Conservation (phyloP, 2,329 filamentous ascomycete species). For the Dendrostoma leiphaemia region DNA sequence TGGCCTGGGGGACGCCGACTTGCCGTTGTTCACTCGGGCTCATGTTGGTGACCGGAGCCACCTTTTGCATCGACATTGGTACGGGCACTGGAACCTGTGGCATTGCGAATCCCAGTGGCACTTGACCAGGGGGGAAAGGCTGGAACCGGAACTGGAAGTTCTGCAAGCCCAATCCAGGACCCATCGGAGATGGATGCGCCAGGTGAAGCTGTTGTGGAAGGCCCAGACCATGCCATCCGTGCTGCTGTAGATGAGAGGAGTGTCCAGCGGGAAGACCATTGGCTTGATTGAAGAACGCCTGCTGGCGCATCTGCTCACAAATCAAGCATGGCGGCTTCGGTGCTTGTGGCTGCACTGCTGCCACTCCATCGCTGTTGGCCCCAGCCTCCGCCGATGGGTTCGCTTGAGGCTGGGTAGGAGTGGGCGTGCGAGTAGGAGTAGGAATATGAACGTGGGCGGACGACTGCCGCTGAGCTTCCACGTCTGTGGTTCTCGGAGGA, state of each 20-base stretch:
- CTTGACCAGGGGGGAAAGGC: slow-evolving; percentile 6
- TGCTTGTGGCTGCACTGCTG: slow-evolving; percentile 8
- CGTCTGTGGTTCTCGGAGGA: no score
- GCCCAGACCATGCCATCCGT: slow-evolving; percentile 13
- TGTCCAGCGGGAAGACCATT: slow-evolving; percentile 24
- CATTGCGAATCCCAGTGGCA: slow-evolving; percentile 10
- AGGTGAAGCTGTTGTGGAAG: slow-evolving; percentile 8
- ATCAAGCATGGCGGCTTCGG: slow-evolving; percentile 29
- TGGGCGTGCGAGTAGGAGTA: background rate
- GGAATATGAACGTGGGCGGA: background rate
- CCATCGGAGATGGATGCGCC: background rate
- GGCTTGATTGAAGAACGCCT: slow-evolving; percentile 24
- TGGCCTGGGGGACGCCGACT: background rate
- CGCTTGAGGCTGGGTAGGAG: background rate
- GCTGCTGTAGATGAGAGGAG: slow-evolving; percentile 5
- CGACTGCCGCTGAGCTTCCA: background rate
- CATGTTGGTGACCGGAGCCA: background rate
- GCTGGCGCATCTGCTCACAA: slow-evolving; percentile 29
- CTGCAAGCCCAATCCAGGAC: slow-evolving; percentile 3
- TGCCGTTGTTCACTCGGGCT: background rate
- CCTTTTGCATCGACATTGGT: slow-evolving; percentile 9
- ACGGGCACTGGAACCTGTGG: background rate
- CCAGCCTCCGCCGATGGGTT: background rate
- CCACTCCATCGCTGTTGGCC: background rate
- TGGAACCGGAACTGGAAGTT: slow-evolving; percentile 5